Conservation (phyloP, 2,329 filamentous ascomycete species). For the Alternaria incomplexa region DNA sequence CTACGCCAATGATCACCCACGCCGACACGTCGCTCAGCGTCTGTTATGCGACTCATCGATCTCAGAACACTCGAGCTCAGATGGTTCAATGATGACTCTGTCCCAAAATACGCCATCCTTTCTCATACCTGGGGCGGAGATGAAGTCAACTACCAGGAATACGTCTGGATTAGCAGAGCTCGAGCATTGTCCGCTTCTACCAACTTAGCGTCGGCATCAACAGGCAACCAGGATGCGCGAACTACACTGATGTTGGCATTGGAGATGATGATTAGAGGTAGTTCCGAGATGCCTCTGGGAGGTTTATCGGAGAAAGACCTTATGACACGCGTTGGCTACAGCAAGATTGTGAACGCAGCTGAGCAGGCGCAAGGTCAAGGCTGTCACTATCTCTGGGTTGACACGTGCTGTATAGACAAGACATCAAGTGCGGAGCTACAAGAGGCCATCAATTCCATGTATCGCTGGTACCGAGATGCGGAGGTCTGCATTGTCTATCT, state of each 20-base stretch:
- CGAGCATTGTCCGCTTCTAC: conserved; percentile 10
- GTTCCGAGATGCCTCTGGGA: conserved; percentile 6
- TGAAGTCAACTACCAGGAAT: conserved; percentile 24
- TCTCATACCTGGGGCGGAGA: conserved; percentile 30
- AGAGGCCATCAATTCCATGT: conserved; percentile 39
- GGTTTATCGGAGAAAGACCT: conserved; percentile 21
- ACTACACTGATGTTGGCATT: conserved; percentile 22
- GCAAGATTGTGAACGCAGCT: conserved; percentile 25
- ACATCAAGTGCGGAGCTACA: conserved; percentile 28
- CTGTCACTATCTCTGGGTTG: conserved; percentile 31
- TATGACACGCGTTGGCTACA: conserved; percentile 21
- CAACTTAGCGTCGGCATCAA: background rate
- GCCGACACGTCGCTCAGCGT: background rate
- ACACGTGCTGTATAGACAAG: conserved; percentile 36
- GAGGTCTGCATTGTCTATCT: conserved; percentile 30
- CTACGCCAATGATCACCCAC: conserved; percentile 1
- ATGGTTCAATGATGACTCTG: conserved; percentile 29
- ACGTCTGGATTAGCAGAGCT: conserved; percentile 24
- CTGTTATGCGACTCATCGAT: conserved; percentile 36
- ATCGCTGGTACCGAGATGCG: conserved; percentile 28
- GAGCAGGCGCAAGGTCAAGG: conserved; percentile 15
- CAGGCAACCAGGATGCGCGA: conserved; percentile 12
- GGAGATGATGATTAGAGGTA: conserved; percentile 26
- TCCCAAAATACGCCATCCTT: conserved; percentile 30
- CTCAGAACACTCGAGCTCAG: conserved; percentile 27